These are phyloP conservation scores for Tricladium varicosporioides DNA, from an alignment of 2,329 filamentous ascomycete species.

Conservation along the genomic window DNA sequence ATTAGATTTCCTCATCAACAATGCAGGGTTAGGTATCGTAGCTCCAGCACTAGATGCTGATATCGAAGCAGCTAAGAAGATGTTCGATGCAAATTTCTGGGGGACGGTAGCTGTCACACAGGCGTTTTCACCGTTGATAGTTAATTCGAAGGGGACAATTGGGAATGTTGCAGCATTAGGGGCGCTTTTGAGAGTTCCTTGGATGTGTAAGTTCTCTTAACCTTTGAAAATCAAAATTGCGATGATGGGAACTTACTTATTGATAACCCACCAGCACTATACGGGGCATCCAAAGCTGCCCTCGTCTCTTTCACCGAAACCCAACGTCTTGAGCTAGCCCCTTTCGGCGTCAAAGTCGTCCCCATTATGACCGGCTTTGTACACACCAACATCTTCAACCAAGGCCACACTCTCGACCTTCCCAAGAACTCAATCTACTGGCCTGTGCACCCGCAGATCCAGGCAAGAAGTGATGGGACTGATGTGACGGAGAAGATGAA, in stretches of 20 bases:
- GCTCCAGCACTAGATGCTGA: slow-evolving; percentile 32
- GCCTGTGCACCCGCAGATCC: background rate
- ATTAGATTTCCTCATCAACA: slow-evolving; percentile 43
- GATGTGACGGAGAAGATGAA: background rate
- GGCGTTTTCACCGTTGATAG: slow-evolving; percentile 22
- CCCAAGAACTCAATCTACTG: slow-evolving; percentile 11
- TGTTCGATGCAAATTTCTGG: slow-evolving; percentile 32
- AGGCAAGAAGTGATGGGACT: background rate
- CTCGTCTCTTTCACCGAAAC: slow-evolving; percentile 4
- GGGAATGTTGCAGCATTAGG: slow-evolving; percentile 37
- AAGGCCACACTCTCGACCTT: background rate
- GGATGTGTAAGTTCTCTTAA: background rate
- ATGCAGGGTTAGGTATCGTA: slow-evolving; percentile 35
- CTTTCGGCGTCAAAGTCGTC: slow-evolving; percentile 15
- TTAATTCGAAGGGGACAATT: slow-evolving; percentile 35
- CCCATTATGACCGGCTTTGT: slow-evolving; percentile 15
- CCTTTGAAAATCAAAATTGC: too few species aligned
- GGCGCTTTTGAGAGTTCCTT: background rate
- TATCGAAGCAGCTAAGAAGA: slow-evolving; percentile 25
- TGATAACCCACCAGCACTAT: slow-evolving; percentile 1
- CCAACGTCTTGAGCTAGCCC: slow-evolving; percentile 15
- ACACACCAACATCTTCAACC: slow-evolving; percentile 8
- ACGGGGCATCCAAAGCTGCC: slow-evolving; percentile 17
- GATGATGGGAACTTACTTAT: too few species aligned
- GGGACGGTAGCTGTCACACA: slow-evolving; percentile 29